A percentile compares a stretch with the other conserved stretches of the same genome.
Evolutionary conservation across 306 rosid species (phyloP).

Genomic region (Ormosia semicastrata): DNA sequence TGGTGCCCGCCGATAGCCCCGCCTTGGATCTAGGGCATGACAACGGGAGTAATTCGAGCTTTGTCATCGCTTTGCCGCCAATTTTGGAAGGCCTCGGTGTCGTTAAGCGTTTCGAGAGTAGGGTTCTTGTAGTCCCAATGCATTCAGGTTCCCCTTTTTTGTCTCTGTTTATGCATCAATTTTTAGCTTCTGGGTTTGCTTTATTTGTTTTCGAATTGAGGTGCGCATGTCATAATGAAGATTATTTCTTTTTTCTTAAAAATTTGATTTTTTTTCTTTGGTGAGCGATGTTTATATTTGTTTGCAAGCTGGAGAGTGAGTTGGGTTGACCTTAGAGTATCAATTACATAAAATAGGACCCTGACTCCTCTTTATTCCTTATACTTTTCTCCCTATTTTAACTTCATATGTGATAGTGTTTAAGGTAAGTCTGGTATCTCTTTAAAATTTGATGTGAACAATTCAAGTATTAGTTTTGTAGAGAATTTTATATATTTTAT

Average conservation of each 20-base stretch:
- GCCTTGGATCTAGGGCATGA: conserved; percentile 69
- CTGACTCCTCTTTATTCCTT: not conserved
- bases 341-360: not conserved
- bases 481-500: too few relatives aligned
- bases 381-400: not conserved
- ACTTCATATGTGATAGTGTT: not conserved
- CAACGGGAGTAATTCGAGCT: conserved; percentile 53
- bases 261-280: not conserved
- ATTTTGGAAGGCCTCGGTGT: conserved; percentile 87
- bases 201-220: too few relatives aligned
- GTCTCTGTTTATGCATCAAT: not conserved
- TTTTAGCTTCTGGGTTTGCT: not conserved
- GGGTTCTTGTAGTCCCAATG: conserved; percentile 86
- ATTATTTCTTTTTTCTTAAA: too few relatives aligned
- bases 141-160: conserved; percentile 76
- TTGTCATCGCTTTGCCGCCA: conserved; percentile 68
- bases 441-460: too few relatives aligned
- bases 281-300: not conserved
- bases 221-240: too few relatives aligned
- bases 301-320: not conserved
- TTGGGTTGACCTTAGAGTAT: not conserved
- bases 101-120: conserved; percentile 76
- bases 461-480: not conserved
- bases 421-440: not conserved
- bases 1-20: conserved; percentile 66